Base-by-base conservation (phyloP, 78 protist species). In the Cavenderia fasciculata region DNA sequence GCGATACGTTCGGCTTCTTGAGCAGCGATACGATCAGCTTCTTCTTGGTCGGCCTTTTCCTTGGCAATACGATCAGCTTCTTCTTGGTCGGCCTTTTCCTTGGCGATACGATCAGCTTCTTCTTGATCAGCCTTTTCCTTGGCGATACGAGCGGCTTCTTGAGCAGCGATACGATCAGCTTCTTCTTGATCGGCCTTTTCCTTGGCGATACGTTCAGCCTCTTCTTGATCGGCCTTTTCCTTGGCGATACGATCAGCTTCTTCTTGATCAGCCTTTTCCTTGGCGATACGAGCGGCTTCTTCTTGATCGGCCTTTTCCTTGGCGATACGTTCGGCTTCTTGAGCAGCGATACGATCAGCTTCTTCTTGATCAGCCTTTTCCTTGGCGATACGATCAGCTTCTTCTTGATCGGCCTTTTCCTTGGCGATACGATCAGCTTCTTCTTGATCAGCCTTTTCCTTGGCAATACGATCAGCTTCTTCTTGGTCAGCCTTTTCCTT, bases 231-330 rank as follows among this genome's bases (percentile, higher is more conserved):
- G 4, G 36, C 14, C 38, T 70, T 57, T 31, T 70, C 76, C 1
- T 2, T 18, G 1, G 46, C 76, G 27, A 47, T 41, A 44, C 31
- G 54, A 29, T 27, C 75, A 21, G 29, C 75, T 12, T 36, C 63
- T 25, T 12, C 36, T 71, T 21, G 61, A n/a, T 38, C 74, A 12
- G 7, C 74, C 18, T 16, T 63, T 12, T 47, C 46, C 27, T 52
- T 38, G 0, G 25, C 71, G 10, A 41, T 61, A 12, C 25, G 44
- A 21, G 1, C 36, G 1, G 19, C 66, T 56, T 73, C 63, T 56
- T 73, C 79, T n/a, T 52, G n/a, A 52, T 70, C 76, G 31, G 49
- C 76, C 19, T 71, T 71, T 12, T 23, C 72, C n/a, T 63, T 49
- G 10, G n/a, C n/a, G n/a, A n/a, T n/a, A n/a, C n/a, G n/a, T n/a